These are phyloP conservation scores for Camellia japonica DNA, from an alignment of 148 eudicot genomes.

Conservation along the genomic window DNA sequence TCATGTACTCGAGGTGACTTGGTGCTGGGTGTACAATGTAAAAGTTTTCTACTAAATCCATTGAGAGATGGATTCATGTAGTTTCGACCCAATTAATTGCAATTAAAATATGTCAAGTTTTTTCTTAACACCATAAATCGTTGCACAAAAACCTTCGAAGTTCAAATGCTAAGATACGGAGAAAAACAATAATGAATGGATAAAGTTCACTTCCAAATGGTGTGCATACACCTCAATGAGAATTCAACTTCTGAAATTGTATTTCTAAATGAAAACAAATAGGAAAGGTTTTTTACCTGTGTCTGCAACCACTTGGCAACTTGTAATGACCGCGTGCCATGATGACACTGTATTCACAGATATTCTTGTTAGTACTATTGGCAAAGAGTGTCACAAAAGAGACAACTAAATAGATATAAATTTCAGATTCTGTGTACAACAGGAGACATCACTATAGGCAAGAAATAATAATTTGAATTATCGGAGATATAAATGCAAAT, in stretches of 20 bases:
- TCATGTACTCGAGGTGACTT: too few relatives aligned
- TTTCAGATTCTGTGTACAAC: not conserved
- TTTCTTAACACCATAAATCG: too few relatives aligned
- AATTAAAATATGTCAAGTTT: too few relatives aligned
- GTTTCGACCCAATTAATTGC: too few relatives aligned
- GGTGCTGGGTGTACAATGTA: too few relatives aligned
- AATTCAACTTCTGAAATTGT: not conserved
- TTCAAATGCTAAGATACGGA: not conserved
- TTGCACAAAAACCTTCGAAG: too few relatives aligned
- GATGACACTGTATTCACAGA: conserved; percentile 72
- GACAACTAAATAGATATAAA: not conserved
- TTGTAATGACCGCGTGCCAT: conserved; percentile 87
- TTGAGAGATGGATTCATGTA: too few relatives aligned
- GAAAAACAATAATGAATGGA: not conserved
- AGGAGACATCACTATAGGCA: not conserved
- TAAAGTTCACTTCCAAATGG: not conserved
- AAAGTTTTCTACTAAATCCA: too few relatives aligned
- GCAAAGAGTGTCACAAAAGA: not conserved
- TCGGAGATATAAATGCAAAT: not conserved
- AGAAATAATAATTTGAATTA: too few relatives aligned
- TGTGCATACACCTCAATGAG: not conserved
- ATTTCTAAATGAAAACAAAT: not conserved
- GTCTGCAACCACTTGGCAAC: conserved; percentile 93
- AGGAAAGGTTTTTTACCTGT: conserved; percentile 48
- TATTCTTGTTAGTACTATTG: conserved; percentile 21